Evolutionary conservation across 2,329 filamentous ascomycete genomes (phyloP).

Genomic region (Paecilomyces dactylethromorphus): DNA sequence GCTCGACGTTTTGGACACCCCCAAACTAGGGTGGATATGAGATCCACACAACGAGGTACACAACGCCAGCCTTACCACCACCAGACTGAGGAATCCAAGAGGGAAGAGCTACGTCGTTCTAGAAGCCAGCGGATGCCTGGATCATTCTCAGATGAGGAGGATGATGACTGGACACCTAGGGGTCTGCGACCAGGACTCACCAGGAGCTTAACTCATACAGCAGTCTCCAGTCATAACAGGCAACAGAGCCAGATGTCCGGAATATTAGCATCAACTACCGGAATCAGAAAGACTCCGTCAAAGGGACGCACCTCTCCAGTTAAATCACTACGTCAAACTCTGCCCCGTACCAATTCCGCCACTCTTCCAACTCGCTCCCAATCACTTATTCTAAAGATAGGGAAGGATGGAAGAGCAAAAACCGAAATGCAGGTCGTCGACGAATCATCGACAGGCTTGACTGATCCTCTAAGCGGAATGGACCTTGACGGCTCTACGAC

Average conservation of each 20-base stretch:
- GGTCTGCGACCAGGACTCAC: slow-evolving; percentile 28
- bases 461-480: slow-evolving; percentile 29
- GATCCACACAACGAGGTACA: slow-evolving; percentile 17
- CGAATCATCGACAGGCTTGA: slow-evolving; percentile 24
- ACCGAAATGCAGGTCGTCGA: slow-evolving; percentile 35
- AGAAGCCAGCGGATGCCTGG: slow-evolving; percentile 22
- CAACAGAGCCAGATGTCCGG: slow-evolving; percentile 23
- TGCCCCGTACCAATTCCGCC: slow-evolving; percentile 25
- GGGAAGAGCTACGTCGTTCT: slow-evolving; percentile 32
- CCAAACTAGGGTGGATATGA: slow-evolving; percentile 23
- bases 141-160: slow-evolving; percentile 23
- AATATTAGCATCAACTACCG: slow-evolving; percentile 25
- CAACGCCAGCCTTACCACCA: slow-evolving; percentile 42
- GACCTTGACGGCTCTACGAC: slow-evolving; percentile 38
- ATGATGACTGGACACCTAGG: slow-evolving; percentile 27
- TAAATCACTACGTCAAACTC: slow-evolving; percentile 26
- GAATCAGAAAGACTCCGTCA: slow-evolving; percentile 35
- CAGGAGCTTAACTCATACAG: slow-evolving; percentile 35
- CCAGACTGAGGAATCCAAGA: slow-evolving; percentile 42
- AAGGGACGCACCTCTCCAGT: slow-evolving; percentile 38
- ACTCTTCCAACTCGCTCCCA: slow-evolving; percentile 28
- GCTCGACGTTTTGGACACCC: slow-evolving; percentile 40
- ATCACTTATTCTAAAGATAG: slow-evolving; percentile 42
- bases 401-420: slow-evolving; percentile 42
- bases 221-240: slow-evolving; percentile 21